Base-by-base conservation (phyloP, 2,329 filamentous ascomycete genomes). In the Diaporthe australafricana region DNA sequence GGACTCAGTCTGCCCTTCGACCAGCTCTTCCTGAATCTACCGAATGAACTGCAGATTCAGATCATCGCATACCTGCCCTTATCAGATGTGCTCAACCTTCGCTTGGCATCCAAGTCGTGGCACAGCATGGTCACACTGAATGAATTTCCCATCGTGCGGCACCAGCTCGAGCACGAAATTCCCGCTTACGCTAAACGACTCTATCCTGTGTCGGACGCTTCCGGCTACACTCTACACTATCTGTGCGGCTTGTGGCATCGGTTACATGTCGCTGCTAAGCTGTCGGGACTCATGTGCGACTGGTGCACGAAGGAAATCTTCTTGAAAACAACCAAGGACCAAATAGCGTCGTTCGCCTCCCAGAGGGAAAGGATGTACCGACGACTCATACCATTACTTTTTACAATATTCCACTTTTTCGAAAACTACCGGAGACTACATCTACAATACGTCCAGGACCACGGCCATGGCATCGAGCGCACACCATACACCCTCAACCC, bases 331-430 rank as follows among this genome's bases (percentile, higher is more conserved):
- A 89, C 88, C 0, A 87, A 88, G 72, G 80, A 84, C 5, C 86
- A 90, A 77, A 85, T 84, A 71, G 78, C 80, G 25, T 88, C 90
- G 60, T 92, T 92, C 75, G 87, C 88, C 22, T 86, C 88, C 0
- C 89, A 92, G 77, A 84, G 86, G 74, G 88, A 90, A 78, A 86
- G 90, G 17, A 92, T 92, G 90, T 88, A 89, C 60, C 88, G 89
- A 73, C 86, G 90, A 63, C 81, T 92, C 11, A 90, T 91, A 70
- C 90, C 90, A 1, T 79, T 91, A 9, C 83, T 92, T 20, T 92
- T 92, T 75, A 91, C 89, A 16, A 83, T 91, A 30, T 92, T 92
- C 75, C 90, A 92, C 78, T 92, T 92, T 77, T 92, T 92, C 77
- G 90, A 92, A 78, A 90, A 85, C 1, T 91, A 91, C 77, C 87